phyloP scores from a whole-genome alignment of 176 grass and related monocot genomes.

The Musa schizocarpa region DNA sequence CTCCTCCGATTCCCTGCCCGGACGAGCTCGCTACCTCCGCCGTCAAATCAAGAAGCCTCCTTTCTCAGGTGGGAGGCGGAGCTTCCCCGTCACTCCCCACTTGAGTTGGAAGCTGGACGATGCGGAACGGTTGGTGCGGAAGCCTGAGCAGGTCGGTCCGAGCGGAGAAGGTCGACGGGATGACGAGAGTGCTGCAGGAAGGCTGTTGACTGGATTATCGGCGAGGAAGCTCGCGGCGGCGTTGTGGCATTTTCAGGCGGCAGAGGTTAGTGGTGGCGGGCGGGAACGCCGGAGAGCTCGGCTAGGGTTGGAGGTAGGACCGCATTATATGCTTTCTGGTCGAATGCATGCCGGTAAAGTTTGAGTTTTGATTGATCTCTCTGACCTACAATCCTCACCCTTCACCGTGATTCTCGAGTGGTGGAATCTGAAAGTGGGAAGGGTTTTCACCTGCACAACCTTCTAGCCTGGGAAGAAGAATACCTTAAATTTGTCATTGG shows the following conservation, averaged over 20 bases:
- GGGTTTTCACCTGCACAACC: neutral
- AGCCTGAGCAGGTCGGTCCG: neutral
- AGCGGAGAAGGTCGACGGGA: neutral
- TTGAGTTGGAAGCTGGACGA: neutral
- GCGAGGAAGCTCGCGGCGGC: constrained; percentile 6
- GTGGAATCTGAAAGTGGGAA: neutral
- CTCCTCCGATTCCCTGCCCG: neutral
- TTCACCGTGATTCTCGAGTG: neutral
- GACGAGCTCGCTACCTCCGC: neutral
- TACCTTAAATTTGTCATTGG: neutral
- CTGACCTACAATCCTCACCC: neutral
- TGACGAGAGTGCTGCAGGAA: neutral
- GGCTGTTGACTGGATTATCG: neutral
- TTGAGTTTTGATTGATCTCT: too few relatives aligned
- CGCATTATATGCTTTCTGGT: neutral
- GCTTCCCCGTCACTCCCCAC: neutral
- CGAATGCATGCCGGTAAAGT: neutral
- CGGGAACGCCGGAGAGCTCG: neutral
- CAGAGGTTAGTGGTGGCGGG: neutral
- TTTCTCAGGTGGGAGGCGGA: neutral
- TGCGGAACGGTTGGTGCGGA: neutral
- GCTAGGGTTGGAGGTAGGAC: neutral
- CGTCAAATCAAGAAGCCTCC: neutral
- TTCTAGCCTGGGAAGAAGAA: too few relatives aligned
- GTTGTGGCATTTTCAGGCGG: neutral